Percentiles rank a stretch among this genome's conserved stretches.
phyloP scores from a whole-genome alignment of 2,329 filamentous ascomycete species.

The Colletotrichum sp. region DNA sequence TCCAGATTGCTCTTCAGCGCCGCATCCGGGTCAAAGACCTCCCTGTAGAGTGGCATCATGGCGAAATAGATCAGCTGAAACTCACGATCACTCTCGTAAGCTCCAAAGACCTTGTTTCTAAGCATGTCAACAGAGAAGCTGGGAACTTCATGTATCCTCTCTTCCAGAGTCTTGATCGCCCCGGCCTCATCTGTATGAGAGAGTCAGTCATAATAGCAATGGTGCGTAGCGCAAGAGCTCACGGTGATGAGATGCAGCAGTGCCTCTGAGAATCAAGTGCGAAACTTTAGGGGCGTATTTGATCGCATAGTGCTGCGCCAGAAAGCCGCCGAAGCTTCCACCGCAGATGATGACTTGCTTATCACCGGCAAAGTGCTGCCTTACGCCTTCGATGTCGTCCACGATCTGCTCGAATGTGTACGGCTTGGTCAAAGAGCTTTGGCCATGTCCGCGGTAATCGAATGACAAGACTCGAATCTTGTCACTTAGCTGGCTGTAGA shows the following conservation, averaged over 20 bases:
- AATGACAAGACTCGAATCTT: conserved; percentile 37
- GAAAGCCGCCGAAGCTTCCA: conserved; percentile 43
- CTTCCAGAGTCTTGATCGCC: conserved; percentile 34
- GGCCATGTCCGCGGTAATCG: conserved; percentile 39
- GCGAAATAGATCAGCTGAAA: conserved; percentile 41
- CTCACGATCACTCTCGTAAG: conserved; percentile 39
- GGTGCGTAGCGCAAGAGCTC: not conserved
- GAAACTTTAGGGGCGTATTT: conserved; percentile 34
- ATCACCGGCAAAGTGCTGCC: conserved; percentile 30
- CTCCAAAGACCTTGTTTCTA: conserved; percentile 40
- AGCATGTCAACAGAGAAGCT: conserved; percentile 41
- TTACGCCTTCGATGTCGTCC: conserved; percentile 38
- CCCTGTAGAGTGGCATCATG: conserved; percentile 39
- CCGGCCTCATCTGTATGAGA: conserved; percentile 30
- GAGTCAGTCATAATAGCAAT: no score
- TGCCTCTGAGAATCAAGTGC: conserved; percentile 39
- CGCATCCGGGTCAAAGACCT: conserved; percentile 36
- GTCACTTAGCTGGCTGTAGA: conserved; percentile 32
- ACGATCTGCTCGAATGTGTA: conserved; percentile 41
- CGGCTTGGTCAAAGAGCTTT: conserved; percentile 36
- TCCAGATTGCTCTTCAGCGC: conserved; percentile 31
- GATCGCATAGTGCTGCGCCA: conserved; percentile 43
- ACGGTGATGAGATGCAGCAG: conserved; percentile 40
- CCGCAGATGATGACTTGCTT: conserved; percentile 36
- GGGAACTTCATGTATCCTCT: conserved; percentile 35